Evolutionary conservation across 495 filamentous ascomycete genomes (phyloP).

Genomic region (Pseudoneurospora amorphoporcata): DNA sequence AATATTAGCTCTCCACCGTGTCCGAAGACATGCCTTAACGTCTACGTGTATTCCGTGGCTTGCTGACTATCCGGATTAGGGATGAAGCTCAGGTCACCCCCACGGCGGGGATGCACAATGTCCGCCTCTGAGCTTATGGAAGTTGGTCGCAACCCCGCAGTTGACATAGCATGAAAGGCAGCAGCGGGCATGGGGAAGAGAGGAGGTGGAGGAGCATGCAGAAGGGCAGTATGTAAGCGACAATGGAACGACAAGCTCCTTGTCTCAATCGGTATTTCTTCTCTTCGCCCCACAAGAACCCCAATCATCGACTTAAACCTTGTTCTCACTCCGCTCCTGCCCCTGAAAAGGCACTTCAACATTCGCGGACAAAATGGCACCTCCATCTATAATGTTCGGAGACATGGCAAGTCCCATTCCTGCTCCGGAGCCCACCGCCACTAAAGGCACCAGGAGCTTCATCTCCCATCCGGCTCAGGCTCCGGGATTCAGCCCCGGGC

Average conservation of each 20-base stretch:
- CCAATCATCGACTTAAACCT: neutral
- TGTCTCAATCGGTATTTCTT: neutral
- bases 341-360: neutral
- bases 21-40: neutral
- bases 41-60: neutral
- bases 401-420: neutral
- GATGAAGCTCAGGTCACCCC: neutral
- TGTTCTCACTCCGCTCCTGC: neutral
- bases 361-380: neutral
- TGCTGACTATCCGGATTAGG: neutral
- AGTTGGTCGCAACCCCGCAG: neutral
- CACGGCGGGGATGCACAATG: neutral
- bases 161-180: neutral
- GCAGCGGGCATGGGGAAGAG: neutral
- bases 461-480: neutral
- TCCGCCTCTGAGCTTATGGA: neutral
- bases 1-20: neutral
- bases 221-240: neutral
- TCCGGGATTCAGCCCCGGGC: neutral
- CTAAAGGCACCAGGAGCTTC: neutral
- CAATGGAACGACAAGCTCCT: neutral
- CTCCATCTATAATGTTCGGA: neutral
- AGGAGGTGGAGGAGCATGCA: neutral
- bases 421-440: neutral
- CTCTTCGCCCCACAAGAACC: neutral